Conservation (phyloP, 768 basidiomycete species). For the Naganishia randhawae region DNA sequence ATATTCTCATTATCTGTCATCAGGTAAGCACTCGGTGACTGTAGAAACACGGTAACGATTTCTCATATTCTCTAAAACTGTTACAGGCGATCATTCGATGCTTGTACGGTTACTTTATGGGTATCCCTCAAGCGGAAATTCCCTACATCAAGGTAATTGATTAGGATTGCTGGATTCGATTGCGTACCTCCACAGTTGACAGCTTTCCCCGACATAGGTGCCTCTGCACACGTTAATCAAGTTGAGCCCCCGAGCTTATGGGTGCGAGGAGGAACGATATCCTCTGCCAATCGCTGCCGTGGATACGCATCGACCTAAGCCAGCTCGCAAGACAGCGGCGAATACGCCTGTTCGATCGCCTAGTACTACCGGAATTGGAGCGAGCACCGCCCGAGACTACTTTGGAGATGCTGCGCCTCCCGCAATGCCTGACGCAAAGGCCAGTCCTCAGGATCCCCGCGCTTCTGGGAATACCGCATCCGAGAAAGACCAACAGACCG, state of each 20-base stretch:
- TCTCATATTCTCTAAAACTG: conserved; percentile 55
- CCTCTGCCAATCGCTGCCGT: conserved; percentile 86
- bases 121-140: conserved; percentile 83
- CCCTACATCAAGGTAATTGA: conserved; percentile 85
- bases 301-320: conserved; percentile 75
- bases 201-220: conserved; percentile 25
- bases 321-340: conserved; percentile 23
- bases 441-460: background rate
- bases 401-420: conserved; percentile 25
- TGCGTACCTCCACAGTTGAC: background rate
- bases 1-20: conserved; percentile 94
- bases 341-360: background rate
- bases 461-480: background rate
- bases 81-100: conserved; percentile 57
- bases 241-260: conserved; percentile 95
- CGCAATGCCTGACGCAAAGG: background rate
- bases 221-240: conserved; percentile 91
- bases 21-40: conserved; percentile 63
- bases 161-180: background rate
- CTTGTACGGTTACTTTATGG: conserved; percentile 81
- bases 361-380: background rate
- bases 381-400: conserved; percentile 26
- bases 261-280: conserved; percentile 95
- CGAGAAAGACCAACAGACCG: background rate
- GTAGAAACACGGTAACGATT: background rate